A percentile compares a stretch with the other conserved stretches of the same genome.
These are phyloP conservation scores for Wallacemonas collosoma DNA, from an alignment of 208 protist species.

Conservation along the genomic window DNA sequence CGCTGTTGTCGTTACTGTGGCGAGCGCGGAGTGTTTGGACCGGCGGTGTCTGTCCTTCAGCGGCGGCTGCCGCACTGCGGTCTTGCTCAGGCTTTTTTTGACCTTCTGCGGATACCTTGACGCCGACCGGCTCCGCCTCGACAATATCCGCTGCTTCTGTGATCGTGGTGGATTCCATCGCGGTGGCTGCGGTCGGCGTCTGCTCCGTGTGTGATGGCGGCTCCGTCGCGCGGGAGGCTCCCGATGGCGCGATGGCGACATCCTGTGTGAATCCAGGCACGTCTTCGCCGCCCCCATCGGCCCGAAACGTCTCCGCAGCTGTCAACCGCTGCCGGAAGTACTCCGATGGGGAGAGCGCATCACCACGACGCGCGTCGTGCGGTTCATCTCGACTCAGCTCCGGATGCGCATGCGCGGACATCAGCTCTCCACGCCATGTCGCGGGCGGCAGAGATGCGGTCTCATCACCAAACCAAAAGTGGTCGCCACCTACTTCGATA, in stretches of 20 bases:
- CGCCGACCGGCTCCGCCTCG: too few relatives aligned
- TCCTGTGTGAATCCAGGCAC: neutral
- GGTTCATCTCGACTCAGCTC: neutral
- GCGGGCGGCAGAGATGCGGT: too few relatives aligned
- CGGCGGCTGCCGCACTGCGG: neutral
- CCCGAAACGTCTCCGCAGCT: too few relatives aligned
- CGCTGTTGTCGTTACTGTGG: neutral
- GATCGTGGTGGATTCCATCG: too few relatives aligned
- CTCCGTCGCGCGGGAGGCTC: too few relatives aligned
- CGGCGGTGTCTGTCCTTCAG: neutral
- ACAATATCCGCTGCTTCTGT: too few relatives aligned
- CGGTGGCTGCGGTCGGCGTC: too few relatives aligned
- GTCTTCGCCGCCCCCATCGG: neutral
- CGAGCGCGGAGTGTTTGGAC: neutral
- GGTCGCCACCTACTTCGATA: slow-evolving; percentile 3
- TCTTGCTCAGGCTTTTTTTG: neutral
- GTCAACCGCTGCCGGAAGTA: neutral
- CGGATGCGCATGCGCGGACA: too few relatives aligned
- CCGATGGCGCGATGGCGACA: neutral
- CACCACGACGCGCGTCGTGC: neutral
- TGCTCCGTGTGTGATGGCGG: too few relatives aligned
- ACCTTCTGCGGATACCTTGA: too few relatives aligned
- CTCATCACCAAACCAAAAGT: neutral
- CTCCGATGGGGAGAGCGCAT: neutral
- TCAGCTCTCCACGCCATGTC: too few relatives aligned